Conservation (phyloP, 352 stramenopile genomes). For the Pythium myriotylum region DNA sequence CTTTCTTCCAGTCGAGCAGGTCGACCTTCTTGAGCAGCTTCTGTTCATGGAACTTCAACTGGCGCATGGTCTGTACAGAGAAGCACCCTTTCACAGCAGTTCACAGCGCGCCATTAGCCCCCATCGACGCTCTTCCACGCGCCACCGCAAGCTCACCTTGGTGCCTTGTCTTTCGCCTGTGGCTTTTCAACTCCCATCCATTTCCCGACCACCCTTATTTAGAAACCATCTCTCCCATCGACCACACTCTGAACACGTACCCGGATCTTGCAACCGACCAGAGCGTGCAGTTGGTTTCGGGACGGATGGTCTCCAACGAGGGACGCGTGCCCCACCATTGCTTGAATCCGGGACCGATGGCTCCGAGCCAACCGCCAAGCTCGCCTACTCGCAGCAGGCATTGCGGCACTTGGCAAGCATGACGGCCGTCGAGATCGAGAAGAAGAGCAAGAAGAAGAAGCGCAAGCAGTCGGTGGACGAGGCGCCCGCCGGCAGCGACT, state of each 20-base stretch:
- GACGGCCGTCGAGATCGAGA: constrained; percentile 72
- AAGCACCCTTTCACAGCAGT: too few species aligned
- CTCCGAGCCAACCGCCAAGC: constrained; percentile 35
- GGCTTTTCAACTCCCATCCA: constrained; percentile 31
- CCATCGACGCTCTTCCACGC: too few species aligned
- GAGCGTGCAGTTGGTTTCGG: constrained; percentile 11
- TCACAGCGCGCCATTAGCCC: too few species aligned
- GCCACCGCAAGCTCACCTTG: constrained; percentile 1
- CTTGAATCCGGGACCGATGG: constrained; percentile 29
- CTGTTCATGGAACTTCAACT: constrained; percentile 97
- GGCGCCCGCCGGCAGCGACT: constrained; percentile 48
- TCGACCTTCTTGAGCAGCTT: constrained; percentile 99
- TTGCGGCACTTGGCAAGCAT: constrained; percentile 32
- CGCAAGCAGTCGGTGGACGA: constrained; percentile 68
- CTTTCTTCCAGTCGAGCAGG: constrained; percentile 98
- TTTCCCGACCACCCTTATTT: constrained; percentile 22
- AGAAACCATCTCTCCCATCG: constrained; percentile 6
- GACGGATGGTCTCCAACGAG: constrained; percentile 3
- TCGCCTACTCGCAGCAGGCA: constrained; percentile 4
- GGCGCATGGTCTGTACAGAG: constrained; percentile 65
- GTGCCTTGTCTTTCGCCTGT: constrained; percentile 9
- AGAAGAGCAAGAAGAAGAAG: constrained; percentile 91
- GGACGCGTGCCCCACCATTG: constrained; percentile 15
- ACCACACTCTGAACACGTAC: neutral
- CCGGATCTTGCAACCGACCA: constrained; percentile 19